Evolutionary conservation across 192 early-diverging fungal genomes (phyloP).

Genomic region (Coemansia sp.): DNA sequence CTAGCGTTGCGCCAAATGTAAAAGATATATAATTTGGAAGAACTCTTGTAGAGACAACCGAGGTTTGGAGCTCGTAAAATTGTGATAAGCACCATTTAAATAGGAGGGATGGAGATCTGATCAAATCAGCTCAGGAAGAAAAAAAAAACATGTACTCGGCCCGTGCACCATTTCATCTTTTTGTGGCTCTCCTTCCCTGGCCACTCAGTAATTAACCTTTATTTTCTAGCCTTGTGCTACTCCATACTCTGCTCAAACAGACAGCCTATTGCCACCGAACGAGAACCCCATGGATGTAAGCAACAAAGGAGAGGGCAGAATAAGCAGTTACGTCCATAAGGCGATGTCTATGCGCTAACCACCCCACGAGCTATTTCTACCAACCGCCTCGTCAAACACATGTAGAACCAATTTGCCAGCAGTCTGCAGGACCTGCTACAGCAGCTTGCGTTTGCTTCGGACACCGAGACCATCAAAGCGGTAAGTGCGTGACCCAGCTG

Average conservation of each 20-base stretch:
- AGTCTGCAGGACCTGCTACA: constrained; percentile 62
- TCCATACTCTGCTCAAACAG: background rate
- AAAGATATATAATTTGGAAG: background rate
- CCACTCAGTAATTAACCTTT: background rate
- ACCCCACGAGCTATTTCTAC: background rate
- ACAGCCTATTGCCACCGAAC: background rate
- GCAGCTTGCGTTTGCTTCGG: constrained; percentile 58
- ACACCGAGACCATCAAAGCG: constrained; percentile 61
- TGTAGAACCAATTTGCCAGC: constrained; percentile 62
- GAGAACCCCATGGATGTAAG: constrained; percentile 20
- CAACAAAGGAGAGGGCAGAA: background rate
- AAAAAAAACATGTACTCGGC: background rate
- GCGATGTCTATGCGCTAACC: background rate
- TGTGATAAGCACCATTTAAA: no score
- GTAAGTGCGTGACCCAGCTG: constrained; percentile 15
- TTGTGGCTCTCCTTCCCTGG: background rate
- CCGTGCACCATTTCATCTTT: background rate
- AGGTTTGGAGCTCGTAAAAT: background rate
- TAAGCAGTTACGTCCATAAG: background rate
- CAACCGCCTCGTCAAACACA: background rate
- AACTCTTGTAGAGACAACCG: background rate
- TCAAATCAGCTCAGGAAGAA: background rate
- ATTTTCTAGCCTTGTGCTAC: background rate
- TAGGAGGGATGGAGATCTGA: background rate
- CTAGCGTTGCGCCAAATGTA: background rate